phyloP scores from a whole-genome alignment of 345 rosid species.

The Microcos paniculata region DNA sequence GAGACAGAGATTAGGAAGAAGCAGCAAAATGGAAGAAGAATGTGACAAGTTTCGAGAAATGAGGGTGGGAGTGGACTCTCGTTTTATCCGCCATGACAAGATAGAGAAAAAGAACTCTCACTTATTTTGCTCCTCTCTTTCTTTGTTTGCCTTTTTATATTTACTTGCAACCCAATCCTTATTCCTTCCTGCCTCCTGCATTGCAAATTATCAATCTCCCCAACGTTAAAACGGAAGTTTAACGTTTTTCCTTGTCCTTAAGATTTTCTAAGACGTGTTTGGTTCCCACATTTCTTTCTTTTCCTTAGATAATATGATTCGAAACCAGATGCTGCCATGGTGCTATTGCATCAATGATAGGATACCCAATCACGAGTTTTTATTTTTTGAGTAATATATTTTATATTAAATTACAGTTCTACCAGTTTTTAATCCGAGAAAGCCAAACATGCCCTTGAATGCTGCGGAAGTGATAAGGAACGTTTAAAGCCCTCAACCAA shows the following conservation, averaged over 20 bases:
- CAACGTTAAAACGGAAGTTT: not conserved
- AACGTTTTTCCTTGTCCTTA: not conserved
- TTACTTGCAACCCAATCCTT: not conserved
- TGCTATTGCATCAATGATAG: too few species aligned
- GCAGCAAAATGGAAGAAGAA: not conserved
- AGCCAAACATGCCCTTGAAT: not conserved
- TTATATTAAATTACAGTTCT: not conserved
- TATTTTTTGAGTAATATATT: too few species aligned
- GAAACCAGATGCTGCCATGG: not conserved
- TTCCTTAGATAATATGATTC: too few species aligned
- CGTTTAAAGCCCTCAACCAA: not conserved
- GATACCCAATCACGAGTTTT: too few species aligned
- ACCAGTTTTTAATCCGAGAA: not conserved
- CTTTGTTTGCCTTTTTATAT: not conserved
- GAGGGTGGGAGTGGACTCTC: constrained; percentile 7
- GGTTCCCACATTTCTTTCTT: not conserved
- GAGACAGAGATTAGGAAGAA: not conserved
- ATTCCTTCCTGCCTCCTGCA: not conserved
- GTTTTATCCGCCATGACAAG: constrained; percentile 19
- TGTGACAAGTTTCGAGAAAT: not conserved
- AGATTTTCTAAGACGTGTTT: not conserved
- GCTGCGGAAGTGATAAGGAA: not conserved
- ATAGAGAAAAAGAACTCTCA: constrained; percentile 4
- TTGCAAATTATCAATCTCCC: too few species aligned
- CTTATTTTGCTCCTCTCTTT: constrained; percentile 20